Conservation (phyloP, 208 protist species). For the Hexamita inflata region DNA sequence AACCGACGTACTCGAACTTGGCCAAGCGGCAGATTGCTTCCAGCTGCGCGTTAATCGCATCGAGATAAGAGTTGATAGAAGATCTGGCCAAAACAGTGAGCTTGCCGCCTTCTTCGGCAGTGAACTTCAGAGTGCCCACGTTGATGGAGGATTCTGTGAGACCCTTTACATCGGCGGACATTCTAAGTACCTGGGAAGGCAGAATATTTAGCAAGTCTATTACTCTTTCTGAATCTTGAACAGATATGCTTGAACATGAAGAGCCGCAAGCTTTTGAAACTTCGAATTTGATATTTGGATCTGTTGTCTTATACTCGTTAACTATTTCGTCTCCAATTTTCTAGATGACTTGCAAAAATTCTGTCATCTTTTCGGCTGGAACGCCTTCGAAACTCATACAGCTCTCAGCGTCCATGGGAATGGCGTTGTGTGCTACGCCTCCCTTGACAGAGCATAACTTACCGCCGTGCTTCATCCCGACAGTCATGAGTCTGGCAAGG, state of each 20-base stretch:
- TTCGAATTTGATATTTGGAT: background rate
- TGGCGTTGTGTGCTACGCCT: slow-evolving; percentile 29
- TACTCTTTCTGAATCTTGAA: background rate
- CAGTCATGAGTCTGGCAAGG: slow-evolving; percentile 24
- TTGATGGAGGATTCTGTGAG: slow-evolving; percentile 32
- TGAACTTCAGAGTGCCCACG: slow-evolving; percentile 5
- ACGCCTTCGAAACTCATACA: slow-evolving; percentile 4
- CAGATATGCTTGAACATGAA: too few relatives aligned
- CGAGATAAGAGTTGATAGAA: slow-evolving; percentile 18
- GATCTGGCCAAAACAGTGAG: background rate
- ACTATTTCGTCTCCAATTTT: background rate
- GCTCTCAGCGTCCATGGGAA: background rate
- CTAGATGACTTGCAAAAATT: background rate
- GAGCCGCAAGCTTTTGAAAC: background rate
- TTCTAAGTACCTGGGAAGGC: slow-evolving; percentile 13
- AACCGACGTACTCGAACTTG: background rate
- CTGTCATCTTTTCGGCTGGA: background rate
- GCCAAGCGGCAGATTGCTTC: background rate
- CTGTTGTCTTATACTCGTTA: slow-evolving; percentile 1
- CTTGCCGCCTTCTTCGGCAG: background rate
- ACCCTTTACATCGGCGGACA: slow-evolving; percentile 26
- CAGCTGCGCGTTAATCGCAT: background rate
- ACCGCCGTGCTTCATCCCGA: slow-evolving; percentile 7
- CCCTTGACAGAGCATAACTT: slow-evolving; percentile 29
- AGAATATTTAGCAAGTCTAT: slow-evolving; percentile 20